Base-by-base conservation (phyloP, 495 filamentous ascomycete species). In the Baudoinia panamericana region DNA sequence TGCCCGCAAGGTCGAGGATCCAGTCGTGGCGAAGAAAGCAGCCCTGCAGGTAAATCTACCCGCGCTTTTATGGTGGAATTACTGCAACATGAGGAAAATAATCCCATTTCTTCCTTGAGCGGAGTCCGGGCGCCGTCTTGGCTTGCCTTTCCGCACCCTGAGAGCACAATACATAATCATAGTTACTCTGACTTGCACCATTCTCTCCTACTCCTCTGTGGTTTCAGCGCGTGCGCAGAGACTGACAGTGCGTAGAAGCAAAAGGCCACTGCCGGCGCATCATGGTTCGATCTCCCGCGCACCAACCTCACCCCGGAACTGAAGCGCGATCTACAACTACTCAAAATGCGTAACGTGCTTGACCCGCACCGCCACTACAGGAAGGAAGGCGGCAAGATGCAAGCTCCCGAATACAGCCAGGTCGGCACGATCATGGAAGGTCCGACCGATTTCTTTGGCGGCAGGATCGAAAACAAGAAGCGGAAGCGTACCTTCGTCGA, bases 351-450 rank as follows among this genome's bases (percentile, higher is more conserved):
- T 45, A 76, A 76, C 39, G 82, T 93, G 6, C 67, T 93, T 3
- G 90, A 94, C 44, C 76, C 85, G 4, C 86, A 96, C 54, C 70
- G 86, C 39, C 80, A 84, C 53, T 95, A 95, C 68, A 90, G 87
- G 55, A 94, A 93, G 59, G 76, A 82, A 30, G 75, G 69, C 39
- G 67, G 67, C 21, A 80, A 78, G 61, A 60, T 65, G 37, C 57
- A 69, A 29, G 56, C 78, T 2, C 90, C 90, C 5, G 70, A 85
- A 43, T 95, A 77, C 56, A 87, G 79, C 19, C 82, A 92, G 48
- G 76, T 94, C 17, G 90, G 90, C 31, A 92, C 80, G 2, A 75
- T 96, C 37, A 72, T 94, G 25, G 75, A 93, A 50, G 88, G 87
- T 0, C 82, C 86, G 15, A 85, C 84, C 0, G 90, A 97, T 50